Evolutionary conservation across 2,329 filamentous ascomycete species (phyloP).

Genomic region (Hymenoscyphus repandus): DNA sequence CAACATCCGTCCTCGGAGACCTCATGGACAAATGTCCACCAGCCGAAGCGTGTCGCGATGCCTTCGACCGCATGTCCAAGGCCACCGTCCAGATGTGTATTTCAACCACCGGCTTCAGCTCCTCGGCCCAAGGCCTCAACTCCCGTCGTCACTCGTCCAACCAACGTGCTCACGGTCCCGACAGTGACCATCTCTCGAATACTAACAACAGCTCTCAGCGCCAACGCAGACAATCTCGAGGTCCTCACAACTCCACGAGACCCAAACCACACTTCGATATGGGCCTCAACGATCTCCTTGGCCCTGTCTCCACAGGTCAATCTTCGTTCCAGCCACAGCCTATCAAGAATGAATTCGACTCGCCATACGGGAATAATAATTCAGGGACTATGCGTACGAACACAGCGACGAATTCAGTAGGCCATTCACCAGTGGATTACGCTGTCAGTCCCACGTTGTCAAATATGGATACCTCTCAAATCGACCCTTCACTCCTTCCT

Average conservation of each 20-base stretch:
- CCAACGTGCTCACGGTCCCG: background rate
- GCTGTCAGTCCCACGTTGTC: conserved; percentile 25
- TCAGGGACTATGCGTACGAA: background rate
- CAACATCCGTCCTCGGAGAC: conserved; percentile 86
- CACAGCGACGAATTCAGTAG: background rate
- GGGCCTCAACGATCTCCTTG: conserved; percentile 30
- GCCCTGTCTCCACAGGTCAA: conserved; percentile 1
- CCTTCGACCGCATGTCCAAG: conserved; percentile 91
- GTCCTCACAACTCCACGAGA: conserved; percentile 8
- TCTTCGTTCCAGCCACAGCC: background rate
- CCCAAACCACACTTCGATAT: conserved; percentile 31
- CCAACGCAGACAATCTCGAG: conserved; percentile 14
- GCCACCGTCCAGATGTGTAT: conserved; percentile 94
- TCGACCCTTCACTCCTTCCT: conserved; percentile 27
- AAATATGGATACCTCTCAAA: conserved; percentile 22
- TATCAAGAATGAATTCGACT: conserved; percentile 20
- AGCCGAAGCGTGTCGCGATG: conserved; percentile 88
- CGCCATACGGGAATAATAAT: background rate
- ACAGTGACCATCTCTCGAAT: conserved; percentile 18
- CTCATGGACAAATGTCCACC: conserved; percentile 92
- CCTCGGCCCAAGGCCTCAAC: conserved; percentile 24
- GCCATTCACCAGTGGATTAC: conserved; percentile 17
- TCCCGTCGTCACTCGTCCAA: conserved; percentile 15
- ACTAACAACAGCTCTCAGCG: background rate
- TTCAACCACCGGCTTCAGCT: conserved; percentile 52